Base-by-base conservation (phyloP, 2,329 filamentous ascomycete genomes). In the Xenoacremonium recifei region DNA sequence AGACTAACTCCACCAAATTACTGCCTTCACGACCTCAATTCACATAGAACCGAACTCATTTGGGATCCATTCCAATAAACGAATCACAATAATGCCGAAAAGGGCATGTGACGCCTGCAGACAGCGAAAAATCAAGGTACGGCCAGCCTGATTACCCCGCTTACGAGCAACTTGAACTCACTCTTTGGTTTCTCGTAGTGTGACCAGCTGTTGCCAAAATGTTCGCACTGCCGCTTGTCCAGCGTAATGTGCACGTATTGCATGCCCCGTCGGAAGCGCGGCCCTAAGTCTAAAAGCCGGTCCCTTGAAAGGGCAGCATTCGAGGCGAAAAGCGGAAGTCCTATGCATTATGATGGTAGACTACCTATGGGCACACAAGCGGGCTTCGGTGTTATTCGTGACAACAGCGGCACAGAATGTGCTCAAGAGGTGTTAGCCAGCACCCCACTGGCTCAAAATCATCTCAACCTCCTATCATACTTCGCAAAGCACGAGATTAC, bases 141-240 rank as follows among this genome's bases (percentile, higher is more conserved):
- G 23, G 23, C 23, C 13, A 27, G 23, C 23, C 23, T 27, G n/a
- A n/a, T n/a, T 13, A 27, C 9, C 23, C 23, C 23, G 23, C 23
- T 9, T 27, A 13, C 23, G 9, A 13, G 9, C 9, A 13, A 9
- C 23, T 27, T 13, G 23, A 27, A 13, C 9, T 9, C 9, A 9
- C 23, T 9, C 13, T 9, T 27, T 27, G 23, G 13, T 27, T 27
- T 13, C 23, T 9, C 13, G 29, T 23, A 45, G 42, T 45, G 42
- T 21, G 42, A 45, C 15, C 42, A 37, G 18, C 16, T 27, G 11
- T 37, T 34, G 11, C 42, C 42, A 3, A 27, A 18, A 17, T 45
- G 42, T 30, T 40, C 42, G 5, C 42, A 23, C n/a, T 45, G 42
- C 27, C 23, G 42, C 38, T 11, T 37, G 16, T 25, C 34, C n/a